Conservation (phyloP, 2,329 filamentous ascomycete genomes). For the Aspergillus japonicus region DNA sequence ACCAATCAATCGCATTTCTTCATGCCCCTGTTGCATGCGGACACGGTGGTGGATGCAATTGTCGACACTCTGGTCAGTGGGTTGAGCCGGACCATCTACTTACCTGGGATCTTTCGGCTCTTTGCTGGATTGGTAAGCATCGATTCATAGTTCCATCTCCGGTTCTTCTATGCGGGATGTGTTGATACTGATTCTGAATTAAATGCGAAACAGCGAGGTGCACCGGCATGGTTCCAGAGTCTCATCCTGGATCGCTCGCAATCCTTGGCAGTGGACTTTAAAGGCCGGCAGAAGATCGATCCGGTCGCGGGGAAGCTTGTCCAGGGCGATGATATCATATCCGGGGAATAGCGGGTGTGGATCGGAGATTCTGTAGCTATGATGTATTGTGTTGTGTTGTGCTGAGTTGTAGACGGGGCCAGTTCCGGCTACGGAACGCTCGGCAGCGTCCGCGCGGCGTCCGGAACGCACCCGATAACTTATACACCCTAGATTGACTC, state of each 20-base stretch:
- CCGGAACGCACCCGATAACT: no score
- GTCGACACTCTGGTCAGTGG: constrained; percentile 23
- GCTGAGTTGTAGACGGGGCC: no score
- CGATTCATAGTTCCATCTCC: neutral
- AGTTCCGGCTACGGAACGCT: no score
- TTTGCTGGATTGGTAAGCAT: constrained; percentile 24
- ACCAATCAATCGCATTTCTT: constrained; percentile 25
- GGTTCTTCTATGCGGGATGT: no score
- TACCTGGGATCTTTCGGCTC: constrained; percentile 21
- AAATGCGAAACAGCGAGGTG: constrained; percentile 14
- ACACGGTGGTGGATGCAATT: constrained; percentile 26
- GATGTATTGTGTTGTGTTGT: no score
- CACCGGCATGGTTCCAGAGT: constrained; percentile 20
- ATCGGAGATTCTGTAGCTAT: no score
- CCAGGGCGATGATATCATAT: no score
- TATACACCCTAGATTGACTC: no score
- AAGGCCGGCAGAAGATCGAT: constrained; percentile 22
- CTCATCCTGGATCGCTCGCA: constrained; percentile 14
- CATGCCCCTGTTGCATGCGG: constrained; percentile 24
- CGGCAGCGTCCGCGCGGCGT: no score
- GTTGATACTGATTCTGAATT: neutral
- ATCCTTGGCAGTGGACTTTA: constrained; percentile 23
- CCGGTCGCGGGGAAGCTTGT: constrained; percentile 17
- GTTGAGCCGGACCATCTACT: constrained; percentile 16
- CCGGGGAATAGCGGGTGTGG: no score